phyloP scores from a whole-genome alignment of 495 filamentous ascomycete species.

The Xylaria palmicola region DNA sequence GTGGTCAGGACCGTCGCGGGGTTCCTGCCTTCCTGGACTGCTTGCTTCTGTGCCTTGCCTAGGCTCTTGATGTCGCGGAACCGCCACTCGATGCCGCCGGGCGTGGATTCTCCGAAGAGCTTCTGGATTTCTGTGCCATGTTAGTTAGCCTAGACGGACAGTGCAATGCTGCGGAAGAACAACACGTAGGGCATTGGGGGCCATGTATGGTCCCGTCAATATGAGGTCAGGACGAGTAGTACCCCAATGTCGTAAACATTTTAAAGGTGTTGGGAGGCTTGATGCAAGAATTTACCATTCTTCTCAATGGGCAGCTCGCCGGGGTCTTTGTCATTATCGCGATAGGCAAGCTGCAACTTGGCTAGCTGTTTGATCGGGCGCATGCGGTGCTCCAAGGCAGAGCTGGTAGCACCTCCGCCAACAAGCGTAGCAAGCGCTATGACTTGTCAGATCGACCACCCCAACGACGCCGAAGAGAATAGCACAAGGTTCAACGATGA shows the following conservation, averaged over 20 bases:
- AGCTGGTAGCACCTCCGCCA: conserved; percentile 27
- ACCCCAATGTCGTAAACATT: neutral
- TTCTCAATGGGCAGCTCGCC: conserved; percentile 20
- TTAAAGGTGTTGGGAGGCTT: neutral
- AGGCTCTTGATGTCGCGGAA: conserved; percentile 46
- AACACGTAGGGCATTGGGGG: neutral
- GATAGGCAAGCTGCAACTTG: conserved; percentile 20
- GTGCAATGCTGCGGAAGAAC: neutral
- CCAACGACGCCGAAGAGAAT: neutral
- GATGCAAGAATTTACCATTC: conserved; percentile 19
- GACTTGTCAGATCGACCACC: conserved; percentile 14
- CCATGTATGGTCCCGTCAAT: neutral
- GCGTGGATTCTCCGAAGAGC: conserved; percentile 43
- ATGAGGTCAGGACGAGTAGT: neutral
- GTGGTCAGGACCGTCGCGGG: conserved; percentile 18
- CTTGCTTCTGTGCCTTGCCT: conserved; percentile 36
- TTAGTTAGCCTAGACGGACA: neutral
- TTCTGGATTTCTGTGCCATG: conserved; percentile 40
- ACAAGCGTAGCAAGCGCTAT: conserved; percentile 24
- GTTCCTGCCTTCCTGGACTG: conserved; percentile 29
- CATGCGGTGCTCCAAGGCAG: conserved; percentile 46
- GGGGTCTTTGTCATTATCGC: conserved; percentile 14
- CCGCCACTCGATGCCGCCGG: conserved; percentile 45
- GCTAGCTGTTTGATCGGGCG: conserved; percentile 38
- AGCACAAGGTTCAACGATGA: neutral